These are phyloP conservation scores for Elsinoe batatas DNA, from an alignment of 2,329 filamentous ascomycete genomes.

Conservation along the genomic window DNA sequence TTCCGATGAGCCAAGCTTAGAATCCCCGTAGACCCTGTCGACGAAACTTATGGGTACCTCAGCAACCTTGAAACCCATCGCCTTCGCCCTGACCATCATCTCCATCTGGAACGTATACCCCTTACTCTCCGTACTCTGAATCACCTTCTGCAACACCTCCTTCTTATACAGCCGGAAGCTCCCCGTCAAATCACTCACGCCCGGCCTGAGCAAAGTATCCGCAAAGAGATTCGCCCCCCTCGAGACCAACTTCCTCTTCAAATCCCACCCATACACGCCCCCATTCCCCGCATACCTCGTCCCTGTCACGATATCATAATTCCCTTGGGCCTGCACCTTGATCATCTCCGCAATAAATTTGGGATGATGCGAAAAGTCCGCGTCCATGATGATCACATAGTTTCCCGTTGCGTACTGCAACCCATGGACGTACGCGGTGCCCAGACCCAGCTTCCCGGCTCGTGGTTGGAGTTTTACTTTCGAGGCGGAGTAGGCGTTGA, in stretches of 20 bases:
- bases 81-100: slow-evolving; percentile 96
- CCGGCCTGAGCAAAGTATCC: slow-evolving; percentile 83
- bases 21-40: slow-evolving; percentile 88
- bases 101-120: slow-evolving; percentile 99
- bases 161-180: slow-evolving; percentile 94
- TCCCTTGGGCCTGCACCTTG: slow-evolving; percentile 60
- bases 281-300: slow-evolving; percentile 80
- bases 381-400: slow-evolving; percentile 99
- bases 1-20: slow-evolving; percentile 87
- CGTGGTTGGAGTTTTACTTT: slow-evolving; percentile 80
- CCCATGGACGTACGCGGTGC: slow-evolving; percentile 92
- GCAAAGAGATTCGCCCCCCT: slow-evolving; percentile 91
- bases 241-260: slow-evolving; percentile 67
- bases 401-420: slow-evolving; percentile 84
- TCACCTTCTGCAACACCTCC: slow-evolving; percentile 77
- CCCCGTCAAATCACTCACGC: slow-evolving; percentile 90
- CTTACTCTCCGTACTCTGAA: slow-evolving; percentile 83
- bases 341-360: slow-evolving; percentile 98
- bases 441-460: slow-evolving; percentile 90
- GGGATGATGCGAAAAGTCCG: slow-evolving; percentile 97
- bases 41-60: slow-evolving; percentile 97
- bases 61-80: slow-evolving; percentile 84
- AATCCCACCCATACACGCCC: slow-evolving; percentile 92
- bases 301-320: slow-evolving; percentile 95
- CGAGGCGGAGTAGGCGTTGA: slow-evolving; percentile 65